phyloP scores from a whole-genome alignment of 768 basidiomycete genomes.

The Plicaturopsis crispa region DNA sequence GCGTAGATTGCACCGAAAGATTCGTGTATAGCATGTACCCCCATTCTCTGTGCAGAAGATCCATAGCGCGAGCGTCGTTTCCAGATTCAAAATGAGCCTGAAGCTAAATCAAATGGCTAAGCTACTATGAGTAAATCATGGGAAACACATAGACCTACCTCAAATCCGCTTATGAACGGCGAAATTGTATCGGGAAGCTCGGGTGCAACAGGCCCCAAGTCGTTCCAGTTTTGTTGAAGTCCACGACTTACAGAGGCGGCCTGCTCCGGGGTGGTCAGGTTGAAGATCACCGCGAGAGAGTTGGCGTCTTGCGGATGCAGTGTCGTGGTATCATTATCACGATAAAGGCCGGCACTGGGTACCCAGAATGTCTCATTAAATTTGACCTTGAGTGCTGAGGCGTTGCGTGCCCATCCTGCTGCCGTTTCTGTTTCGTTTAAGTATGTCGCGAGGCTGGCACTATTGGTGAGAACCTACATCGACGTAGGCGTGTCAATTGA shows the following conservation, averaged over 20 bases:
- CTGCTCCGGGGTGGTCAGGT: slow-evolving; percentile 34
- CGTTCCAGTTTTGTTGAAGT: slow-evolving; percentile 43
- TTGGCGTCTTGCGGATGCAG: slow-evolving; percentile 53
- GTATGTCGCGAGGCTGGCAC: slow-evolving; percentile 33
- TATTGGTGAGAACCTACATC: slow-evolving; percentile 39
- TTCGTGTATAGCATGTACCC: slow-evolving; percentile 54
- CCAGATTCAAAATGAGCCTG: slow-evolving; percentile 52
- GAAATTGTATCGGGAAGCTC: slow-evolving; percentile 53
- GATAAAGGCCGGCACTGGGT: slow-evolving; percentile 37
- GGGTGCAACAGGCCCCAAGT: slow-evolving; percentile 42
- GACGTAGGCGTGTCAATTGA: neutral
- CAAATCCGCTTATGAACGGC: slow-evolving; percentile 51
- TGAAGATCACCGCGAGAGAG: slow-evolving; percentile 46
- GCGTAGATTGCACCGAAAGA: slow-evolving; percentile 46
- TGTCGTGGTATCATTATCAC: slow-evolving; percentile 45
- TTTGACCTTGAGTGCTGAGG: slow-evolving; percentile 35
- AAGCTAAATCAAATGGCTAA: slow-evolving; percentile 22
- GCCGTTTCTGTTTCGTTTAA: slow-evolving; percentile 28
- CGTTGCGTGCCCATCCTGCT: slow-evolving; percentile 32
- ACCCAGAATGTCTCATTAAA: slow-evolving; percentile 52
- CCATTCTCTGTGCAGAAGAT: slow-evolving; percentile 47
- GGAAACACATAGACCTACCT: slow-evolving; percentile 26
- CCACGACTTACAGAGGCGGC: slow-evolving; percentile 37
- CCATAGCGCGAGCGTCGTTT: slow-evolving; percentile 43
- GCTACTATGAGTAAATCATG: neutral